A percentile compares a stretch with the other conserved stretches of the same genome.
phyloP scores from a whole-genome alignment of 495 filamentous ascomycete genomes.

The Podospora tetraspora region DNA sequence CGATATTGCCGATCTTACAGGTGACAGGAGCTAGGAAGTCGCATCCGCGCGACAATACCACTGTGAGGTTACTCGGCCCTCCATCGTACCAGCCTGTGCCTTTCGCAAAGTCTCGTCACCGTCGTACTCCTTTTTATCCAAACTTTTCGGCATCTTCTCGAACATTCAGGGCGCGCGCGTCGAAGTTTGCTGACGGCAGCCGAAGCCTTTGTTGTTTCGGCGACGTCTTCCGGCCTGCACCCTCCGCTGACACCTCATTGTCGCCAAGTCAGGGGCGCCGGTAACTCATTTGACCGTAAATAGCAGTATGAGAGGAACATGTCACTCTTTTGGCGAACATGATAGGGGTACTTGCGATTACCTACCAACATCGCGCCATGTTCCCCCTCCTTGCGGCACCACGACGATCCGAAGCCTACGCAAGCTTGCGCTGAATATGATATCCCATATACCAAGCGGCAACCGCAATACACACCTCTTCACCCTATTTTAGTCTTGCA shows the following conservation, averaged over 20 bases:
- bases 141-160: neutral
- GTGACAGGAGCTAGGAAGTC: neutral
- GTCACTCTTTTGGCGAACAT: neutral
- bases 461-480: neutral
- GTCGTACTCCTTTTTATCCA: neutral
- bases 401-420: neutral
- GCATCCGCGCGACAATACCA: neutral
- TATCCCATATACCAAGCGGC: neutral
- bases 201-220: neutral
- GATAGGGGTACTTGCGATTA: neutral
- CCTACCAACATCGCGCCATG: neutral
- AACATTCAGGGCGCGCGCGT: neutral
- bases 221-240: neutral
- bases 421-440: neutral
- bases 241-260: neutral
- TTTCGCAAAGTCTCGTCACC: neutral
- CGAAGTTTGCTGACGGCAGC: neutral
- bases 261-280: neutral
- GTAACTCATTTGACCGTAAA: neutral
- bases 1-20: conserved; percentile 5
- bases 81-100: neutral
- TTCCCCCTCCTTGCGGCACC: neutral
- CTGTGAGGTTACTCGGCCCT: neutral
- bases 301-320: neutral
- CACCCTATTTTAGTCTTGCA: neutral